phyloP scores from a whole-genome alignment of 1,284 basidiomycete genomes.

The Cryptococcus depauperatus region DNA sequence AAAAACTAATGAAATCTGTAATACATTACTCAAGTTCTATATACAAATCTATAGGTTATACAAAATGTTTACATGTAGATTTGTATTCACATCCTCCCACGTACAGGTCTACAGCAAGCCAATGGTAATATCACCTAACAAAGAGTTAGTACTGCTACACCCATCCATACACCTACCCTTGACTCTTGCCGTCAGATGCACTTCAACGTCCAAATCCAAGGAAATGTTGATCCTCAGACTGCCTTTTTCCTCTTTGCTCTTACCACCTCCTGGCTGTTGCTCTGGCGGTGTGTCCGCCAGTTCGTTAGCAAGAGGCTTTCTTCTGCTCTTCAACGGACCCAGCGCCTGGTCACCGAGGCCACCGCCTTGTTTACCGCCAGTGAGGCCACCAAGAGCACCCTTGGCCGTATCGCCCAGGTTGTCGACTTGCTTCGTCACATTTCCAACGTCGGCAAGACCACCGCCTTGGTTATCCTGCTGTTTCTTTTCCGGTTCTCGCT shows the following conservation, averaged over 20 bases:
- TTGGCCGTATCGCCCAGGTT: neutral
- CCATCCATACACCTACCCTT: conserved; percentile 13
- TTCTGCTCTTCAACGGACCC: neutral
- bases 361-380: neutral
- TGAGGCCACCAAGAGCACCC: neutral
- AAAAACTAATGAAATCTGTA: neutral
- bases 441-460: neutral
- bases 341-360: conserved; percentile 3
- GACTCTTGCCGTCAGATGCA: conserved; percentile 15
- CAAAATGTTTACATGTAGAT: neutral
- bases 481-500: neutral
- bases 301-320: conserved; percentile 4
- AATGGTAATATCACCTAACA: conserved; percentile 15
- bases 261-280: conserved; percentile 6
- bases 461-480: neutral
- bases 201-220: conserved; percentile 18
- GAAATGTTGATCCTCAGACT: conserved; percentile 15
- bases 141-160: too few species aligned
- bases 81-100: neutral
- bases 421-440: conserved; percentile 1
- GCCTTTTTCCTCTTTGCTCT: conserved; percentile 12
- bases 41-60: neutral
- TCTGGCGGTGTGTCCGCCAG: conserved; percentile 2
- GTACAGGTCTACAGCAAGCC: conserved; percentile 11
- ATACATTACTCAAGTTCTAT: neutral